Evolutionary conservation across 805 yeast species (phyloP).

Genomic region (Saccharomycopsis malanga): DNA sequence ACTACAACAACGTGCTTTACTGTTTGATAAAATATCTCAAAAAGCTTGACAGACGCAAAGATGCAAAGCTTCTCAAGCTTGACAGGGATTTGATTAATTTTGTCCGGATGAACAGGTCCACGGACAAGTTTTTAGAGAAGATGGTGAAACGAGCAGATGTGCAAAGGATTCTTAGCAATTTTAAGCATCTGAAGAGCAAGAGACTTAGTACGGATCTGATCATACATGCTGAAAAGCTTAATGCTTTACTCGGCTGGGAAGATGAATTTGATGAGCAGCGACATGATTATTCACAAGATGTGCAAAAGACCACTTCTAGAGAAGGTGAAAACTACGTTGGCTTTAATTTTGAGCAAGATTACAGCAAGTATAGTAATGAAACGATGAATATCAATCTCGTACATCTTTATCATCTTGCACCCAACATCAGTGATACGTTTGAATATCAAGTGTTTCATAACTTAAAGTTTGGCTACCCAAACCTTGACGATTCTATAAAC

Average conservation of each 20-base stretch:
- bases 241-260: not conserved
- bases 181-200: not conserved
- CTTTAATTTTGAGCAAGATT: not conserved
- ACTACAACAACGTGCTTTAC: constrained; percentile 17
- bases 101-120: constrained; percentile 13
- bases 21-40: constrained; percentile 16
- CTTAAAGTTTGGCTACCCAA: constrained; percentile 11
- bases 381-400: constrained; percentile 12
- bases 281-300: not conserved
- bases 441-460: constrained; percentile 31
- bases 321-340: not conserved
- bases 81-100: constrained; percentile 14
- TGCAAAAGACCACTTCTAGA: not conserved
- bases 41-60: not conserved
- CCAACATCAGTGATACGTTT: constrained; percentile 84
- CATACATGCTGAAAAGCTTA: not conserved
- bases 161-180: constrained; percentile 11
- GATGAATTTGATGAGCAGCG: not conserved
- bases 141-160: constrained; percentile 15
- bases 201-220: not conserved
- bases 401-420: constrained; percentile 63
- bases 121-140: constrained; percentile 14
- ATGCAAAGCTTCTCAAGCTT: not conserved
- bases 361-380: not conserved
- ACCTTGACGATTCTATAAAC: constrained; percentile 14